These are phyloP conservation scores for Apiotrichum siamense DNA, from an alignment of 1,284 basidiomycete species.

Conservation along the genomic window DNA sequence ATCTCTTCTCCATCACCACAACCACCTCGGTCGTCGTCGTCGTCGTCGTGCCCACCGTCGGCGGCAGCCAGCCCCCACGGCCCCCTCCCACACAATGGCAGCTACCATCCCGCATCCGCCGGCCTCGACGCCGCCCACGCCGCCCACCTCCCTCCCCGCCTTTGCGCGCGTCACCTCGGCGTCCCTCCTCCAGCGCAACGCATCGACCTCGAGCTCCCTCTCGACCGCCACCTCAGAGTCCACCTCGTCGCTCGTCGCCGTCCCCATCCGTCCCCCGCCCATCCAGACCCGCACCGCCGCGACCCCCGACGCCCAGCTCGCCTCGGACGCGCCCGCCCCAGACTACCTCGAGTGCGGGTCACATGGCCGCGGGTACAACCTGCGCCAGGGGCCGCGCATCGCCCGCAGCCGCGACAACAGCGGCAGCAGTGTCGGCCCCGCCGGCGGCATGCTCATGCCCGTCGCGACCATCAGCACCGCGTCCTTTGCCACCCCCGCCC, in stretches of 20 bases:
- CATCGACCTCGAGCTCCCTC: slow-evolving; percentile 36
- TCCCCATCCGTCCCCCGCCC: slow-evolving; percentile 43
- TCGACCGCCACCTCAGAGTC: slow-evolving; percentile 39
- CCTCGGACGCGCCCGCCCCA: slow-evolving; percentile 2
- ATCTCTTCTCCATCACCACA: no score
- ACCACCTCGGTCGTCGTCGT: no score
- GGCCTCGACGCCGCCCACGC: slow-evolving; percentile 17
- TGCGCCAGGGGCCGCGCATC: no score
- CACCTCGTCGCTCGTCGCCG: slow-evolving; percentile 41
- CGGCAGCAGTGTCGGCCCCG: no score
- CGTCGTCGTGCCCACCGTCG: no score
- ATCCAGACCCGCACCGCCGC: slow-evolving; percentile 44
- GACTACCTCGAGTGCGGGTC: no score
- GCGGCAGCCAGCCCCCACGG: no score
- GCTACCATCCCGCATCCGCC: slow-evolving; percentile 11
- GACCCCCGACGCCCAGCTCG: slow-evolving; percentile 27
- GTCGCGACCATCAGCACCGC: background rate
- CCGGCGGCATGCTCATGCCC: slow-evolving; percentile 9
- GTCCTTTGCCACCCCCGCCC: background rate
- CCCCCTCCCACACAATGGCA: slow-evolving; percentile 1
- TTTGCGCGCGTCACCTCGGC: slow-evolving; percentile 17
- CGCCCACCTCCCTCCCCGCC: slow-evolving; percentile 10
- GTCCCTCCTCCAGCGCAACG: slow-evolving; percentile 29
- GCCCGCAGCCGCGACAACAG: no score
- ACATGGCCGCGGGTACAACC: no score